These are phyloP conservation scores for Thielaviopsis punctulata DNA, from an alignment of 2,329 filamentous ascomycete genomes.

Conservation along the genomic window DNA sequence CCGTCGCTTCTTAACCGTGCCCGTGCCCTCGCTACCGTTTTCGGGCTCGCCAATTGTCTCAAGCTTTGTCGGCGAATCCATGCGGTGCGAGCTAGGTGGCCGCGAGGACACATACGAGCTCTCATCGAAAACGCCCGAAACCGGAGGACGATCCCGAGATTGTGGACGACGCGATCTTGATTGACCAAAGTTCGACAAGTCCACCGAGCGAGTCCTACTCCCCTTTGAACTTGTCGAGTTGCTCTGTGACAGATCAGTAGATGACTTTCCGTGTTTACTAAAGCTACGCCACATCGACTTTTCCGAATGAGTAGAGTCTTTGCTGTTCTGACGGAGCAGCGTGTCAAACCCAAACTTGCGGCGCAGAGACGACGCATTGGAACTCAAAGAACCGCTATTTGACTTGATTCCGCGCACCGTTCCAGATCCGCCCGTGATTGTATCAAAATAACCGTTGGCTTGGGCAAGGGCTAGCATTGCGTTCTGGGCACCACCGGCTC, in stretches of 20 bases:
- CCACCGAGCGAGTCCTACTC: conserved; percentile 60
- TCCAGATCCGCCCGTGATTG: conserved; percentile 29
- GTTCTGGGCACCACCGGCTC: conserved; percentile 11
- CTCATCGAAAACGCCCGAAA: conserved; percentile 47
- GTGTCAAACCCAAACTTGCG: conserved; percentile 69
- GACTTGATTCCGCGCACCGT: conserved; percentile 40
- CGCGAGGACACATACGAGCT: conserved; percentile 20
- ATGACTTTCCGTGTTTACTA: conserved; percentile 40
- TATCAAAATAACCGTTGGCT: conserved; percentile 33
- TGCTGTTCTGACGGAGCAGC: conserved; percentile 64
- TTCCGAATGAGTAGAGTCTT: conserved; percentile 18
- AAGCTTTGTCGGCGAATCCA: conserved; percentile 30
- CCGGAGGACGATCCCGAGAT: conserved; percentile 42
- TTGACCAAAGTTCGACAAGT: conserved; percentile 27
- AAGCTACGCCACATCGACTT: conserved; percentile 67
- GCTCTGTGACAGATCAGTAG: conserved; percentile 11
- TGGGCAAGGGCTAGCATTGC: conserved; percentile 15
- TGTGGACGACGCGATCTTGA: conserved; percentile 27
- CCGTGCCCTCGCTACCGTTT: conserved; percentile 20
- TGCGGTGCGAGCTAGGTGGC: conserved; percentile 38
- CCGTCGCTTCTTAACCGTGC: conserved; percentile 37
- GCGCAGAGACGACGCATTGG: conserved; percentile 71
- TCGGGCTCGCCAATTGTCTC: conserved; percentile 44
- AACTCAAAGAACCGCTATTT: conserved; percentile 59
- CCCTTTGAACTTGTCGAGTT: conserved; percentile 11